Base-by-base conservation (phyloP, 495 filamentous ascomycete genomes). In the Letharia lupina region DNA sequence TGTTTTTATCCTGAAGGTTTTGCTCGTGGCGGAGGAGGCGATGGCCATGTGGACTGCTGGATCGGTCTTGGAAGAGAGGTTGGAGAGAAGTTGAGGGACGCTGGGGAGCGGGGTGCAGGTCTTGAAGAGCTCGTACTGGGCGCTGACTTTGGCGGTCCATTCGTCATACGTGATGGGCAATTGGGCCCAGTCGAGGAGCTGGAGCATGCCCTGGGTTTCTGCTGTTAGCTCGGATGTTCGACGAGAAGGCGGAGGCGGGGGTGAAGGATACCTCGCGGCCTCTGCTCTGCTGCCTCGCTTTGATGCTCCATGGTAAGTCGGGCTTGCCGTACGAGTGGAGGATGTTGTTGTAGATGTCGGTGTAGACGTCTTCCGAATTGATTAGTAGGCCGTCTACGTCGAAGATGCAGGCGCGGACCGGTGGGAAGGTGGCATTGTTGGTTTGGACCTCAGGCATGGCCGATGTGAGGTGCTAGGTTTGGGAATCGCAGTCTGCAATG, bases 351-450 rank as follows among this genome's bases (percentile, higher is more conserved):
- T 67, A 70, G 57, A 72, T 73, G 31, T 67, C 63, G 31, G 73
- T 75, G 63, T 74, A 72, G 52, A 80, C 75, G 68, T 78, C 78
- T 71, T 80, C 78, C 33, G 77, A 73, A 63, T 80, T 74, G 63
- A 80, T 75, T 28, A 80, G 74, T 31, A 75, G 72, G 13, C 78
- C 78, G 67, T 80, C 78, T 56, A 79, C 70, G 67, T 79, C 78
- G 67, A 80, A 80, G 48, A 80, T 76, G 66, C 77, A 79, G 68
- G 78, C 77, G 48, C 78, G 76, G 67, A 79, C 66, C 40, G 73
- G 72, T 2, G 76, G 75, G 48, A 79, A 75, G 48, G 69, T 69
- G 70, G 68, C 13, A 23, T n/a, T 45, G 18, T 40, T 61, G 59
- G 59, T 3, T 28, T 13, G 42, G n/a, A 35, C 31, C 0, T 42